Conservation (phyloP, 768 basidiomycete genomes). For the Suillus occidentalis region DNA sequence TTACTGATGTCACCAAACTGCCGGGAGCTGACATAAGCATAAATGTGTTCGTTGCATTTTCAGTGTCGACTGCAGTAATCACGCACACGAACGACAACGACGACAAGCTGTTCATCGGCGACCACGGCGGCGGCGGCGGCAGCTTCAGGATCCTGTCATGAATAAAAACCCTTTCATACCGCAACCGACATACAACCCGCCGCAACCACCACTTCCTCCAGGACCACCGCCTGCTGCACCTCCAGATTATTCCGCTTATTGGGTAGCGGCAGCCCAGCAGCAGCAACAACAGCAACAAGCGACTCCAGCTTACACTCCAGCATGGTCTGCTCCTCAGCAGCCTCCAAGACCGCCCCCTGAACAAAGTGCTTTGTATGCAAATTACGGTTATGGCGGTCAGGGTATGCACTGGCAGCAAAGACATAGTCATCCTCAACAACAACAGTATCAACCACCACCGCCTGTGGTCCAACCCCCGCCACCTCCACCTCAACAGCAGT, state of each 20-base stretch:
- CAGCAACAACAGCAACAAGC: conserved; percentile 54
- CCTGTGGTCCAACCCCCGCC: conserved; percentile 50
- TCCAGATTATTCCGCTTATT: conserved; percentile 78
- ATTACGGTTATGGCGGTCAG: conserved; percentile 86
- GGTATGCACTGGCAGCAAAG: conserved; percentile 62
- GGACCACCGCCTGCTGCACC: conserved; percentile 74
- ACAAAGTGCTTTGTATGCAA: conserved; percentile 84
- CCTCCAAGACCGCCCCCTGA: conserved; percentile 70
- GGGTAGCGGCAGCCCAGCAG: conserved; percentile 59
- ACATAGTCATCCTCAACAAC: conserved; percentile 61
- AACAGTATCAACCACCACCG: conserved; percentile 50
- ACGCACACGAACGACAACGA: conserved; percentile 15
- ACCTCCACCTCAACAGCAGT: conserved; percentile 59
- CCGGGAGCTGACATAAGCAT: conserved; percentile 3
- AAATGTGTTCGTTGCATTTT: conserved; percentile 4
- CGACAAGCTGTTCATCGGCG: conserved; percentile 15
- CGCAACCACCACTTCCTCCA: conserved; percentile 78
- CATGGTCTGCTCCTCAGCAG: conserved; percentile 64
- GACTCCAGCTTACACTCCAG: conserved; percentile 55
- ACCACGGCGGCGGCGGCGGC: conserved; percentile 5
- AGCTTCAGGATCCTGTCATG: conserved; percentile 41
- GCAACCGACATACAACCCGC: conserved; percentile 64
- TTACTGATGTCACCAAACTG: no score
- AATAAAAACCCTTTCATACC: conserved; percentile 85
- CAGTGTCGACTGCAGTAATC: not conserved